Evolutionary conservation across 1,284 basidiomycete genomes (phyloP).

Genomic region (Cryptococcus neoformans): DNA sequence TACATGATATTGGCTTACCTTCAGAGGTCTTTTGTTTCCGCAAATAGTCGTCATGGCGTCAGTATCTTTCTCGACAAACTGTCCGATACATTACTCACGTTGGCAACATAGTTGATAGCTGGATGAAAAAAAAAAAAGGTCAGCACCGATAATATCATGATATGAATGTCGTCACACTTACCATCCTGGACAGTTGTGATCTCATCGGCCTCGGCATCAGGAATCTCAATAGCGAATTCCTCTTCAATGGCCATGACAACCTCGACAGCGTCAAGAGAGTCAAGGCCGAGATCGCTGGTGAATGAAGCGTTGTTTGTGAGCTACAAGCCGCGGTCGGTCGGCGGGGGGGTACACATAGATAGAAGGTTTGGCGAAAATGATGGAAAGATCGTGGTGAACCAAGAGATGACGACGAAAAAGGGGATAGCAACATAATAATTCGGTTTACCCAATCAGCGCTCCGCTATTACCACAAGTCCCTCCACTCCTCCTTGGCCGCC

Average conservation of each 20-base stretch:
- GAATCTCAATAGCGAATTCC: constrained; percentile 73
- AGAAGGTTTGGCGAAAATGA: neutral
- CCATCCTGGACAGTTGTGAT: constrained; percentile 94
- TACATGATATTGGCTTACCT: no score
- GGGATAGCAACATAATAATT: neutral
- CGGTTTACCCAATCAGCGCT: constrained; percentile 7
- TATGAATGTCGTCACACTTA: constrained; percentile 46
- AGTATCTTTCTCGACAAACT: no score
- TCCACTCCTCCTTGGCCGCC: neutral
- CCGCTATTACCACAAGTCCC: constrained; percentile 3
- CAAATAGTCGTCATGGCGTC: no score
- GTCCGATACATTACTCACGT: no score
- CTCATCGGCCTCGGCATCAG: constrained; percentile 96
- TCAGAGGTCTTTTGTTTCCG: no score
- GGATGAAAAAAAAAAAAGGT: no score
- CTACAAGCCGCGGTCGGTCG: constrained; percentile 52
- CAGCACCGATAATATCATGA: no score
- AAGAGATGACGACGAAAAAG: neutral
- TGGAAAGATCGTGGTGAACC: neutral
- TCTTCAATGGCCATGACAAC: constrained; percentile 99
- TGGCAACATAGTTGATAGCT: no score
- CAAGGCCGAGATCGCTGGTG: constrained; percentile 83
- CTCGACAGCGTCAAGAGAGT: constrained; percentile 97
- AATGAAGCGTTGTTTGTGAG: constrained; percentile 73
- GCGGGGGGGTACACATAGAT: neutral